phyloP scores from a whole-genome alignment of 306 rosid genomes.

The Fragaria iinumae region DNA sequence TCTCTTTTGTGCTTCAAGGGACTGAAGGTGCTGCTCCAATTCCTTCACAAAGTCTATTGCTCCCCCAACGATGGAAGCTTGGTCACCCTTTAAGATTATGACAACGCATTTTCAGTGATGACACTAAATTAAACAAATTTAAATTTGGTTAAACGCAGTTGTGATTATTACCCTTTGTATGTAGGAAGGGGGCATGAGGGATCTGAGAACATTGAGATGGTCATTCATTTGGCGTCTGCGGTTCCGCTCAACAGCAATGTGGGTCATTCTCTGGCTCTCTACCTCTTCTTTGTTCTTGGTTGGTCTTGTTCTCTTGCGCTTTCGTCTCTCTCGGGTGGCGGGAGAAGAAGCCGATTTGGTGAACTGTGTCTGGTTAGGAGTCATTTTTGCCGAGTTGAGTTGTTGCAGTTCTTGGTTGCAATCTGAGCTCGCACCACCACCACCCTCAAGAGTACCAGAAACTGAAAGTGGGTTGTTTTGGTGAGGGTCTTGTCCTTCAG shows the following conservation, averaged over 20 bases:
- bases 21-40: constrained; percentile 75
- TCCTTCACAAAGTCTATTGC: constrained; percentile 97
- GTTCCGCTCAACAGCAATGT: constrained; percentile 92
- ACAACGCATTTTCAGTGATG: background rate
- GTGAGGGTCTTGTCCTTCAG: constrained; percentile 52
- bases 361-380: constrained; percentile 28
- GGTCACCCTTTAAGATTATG: constrained; percentile 69
- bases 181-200: constrained; percentile 83
- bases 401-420: constrained; percentile 41
- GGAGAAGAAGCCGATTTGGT: constrained; percentile 28
- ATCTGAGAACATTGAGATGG: constrained; percentile 83
- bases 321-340: constrained; percentile 48
- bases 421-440: constrained; percentile 31
- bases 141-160: background rate
- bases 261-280: constrained; percentile 93
- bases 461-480: constrained; percentile 33
- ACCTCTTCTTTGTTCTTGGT: constrained; percentile 85
- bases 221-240: constrained; percentile 95
- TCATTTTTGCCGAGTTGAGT: constrained; percentile 18
- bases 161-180: constrained; percentile 61
- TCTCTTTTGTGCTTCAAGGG: constrained; percentile 71
- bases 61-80: constrained; percentile 94
- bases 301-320: constrained; percentile 76
- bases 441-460: constrained; percentile 37
- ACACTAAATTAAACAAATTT: background rate